Conservation (phyloP, 23 red algal species). For the Gracilaria caudata region DNA sequence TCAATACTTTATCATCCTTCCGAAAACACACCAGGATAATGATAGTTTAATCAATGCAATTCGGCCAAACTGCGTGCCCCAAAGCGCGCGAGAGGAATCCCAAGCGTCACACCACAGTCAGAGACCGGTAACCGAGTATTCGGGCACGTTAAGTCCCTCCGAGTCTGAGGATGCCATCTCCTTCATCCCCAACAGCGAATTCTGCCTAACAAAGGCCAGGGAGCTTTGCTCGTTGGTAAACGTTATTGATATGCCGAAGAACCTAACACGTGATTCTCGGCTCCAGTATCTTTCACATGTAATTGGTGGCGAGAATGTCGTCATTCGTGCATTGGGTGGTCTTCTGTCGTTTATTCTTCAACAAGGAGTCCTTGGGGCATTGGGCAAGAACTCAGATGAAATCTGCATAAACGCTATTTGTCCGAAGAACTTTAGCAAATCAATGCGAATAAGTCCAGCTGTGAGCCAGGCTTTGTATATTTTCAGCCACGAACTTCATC, state of each 20-base stretch:
- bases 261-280: conserved; percentile 4
- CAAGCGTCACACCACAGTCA: neutral
- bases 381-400: neutral
- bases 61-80: conserved; percentile 9
- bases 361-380: conserved; percentile 34
- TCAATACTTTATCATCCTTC: conserved; percentile 39
- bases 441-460: conserved; percentile 41
- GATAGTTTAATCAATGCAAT: conserved; percentile 40
- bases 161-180: conserved; percentile 26
- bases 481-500: conserved; percentile 55
- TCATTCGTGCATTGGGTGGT: conserved; percentile 48
- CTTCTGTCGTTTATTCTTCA: conserved; percentile 58
- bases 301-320: conserved; percentile 22
- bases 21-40: conserved; percentile 20
- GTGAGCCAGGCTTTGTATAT: conserved; percentile 33
- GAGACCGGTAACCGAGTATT: neutral
- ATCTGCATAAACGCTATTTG: conserved; percentile 39
- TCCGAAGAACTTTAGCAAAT: conserved; percentile 34
- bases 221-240: conserved; percentile 24
- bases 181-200: conserved; percentile 50
- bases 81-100: neutral
- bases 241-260: conserved; percentile 27
- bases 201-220: conserved; percentile 33
- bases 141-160: neutral
- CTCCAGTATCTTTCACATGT: conserved; percentile 49